A percentile compares a stretch with the other conserved stretches of the same genome.
Conservation (phyloP, 106 monocot species). For the Allium sativum region DNA sequence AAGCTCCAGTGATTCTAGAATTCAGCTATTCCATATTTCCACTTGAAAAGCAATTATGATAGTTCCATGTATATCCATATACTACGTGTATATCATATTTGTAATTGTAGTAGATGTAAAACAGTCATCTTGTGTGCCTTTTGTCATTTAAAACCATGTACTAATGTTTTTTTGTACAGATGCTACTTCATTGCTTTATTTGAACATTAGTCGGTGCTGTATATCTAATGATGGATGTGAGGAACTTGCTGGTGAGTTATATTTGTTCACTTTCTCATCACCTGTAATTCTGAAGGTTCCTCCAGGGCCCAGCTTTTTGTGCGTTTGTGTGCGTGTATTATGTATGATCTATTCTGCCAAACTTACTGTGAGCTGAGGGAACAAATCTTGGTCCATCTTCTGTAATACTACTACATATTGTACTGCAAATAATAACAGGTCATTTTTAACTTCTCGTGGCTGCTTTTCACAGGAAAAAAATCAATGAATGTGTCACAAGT, state of each 20-base stretch:
- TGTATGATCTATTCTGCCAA: no score
- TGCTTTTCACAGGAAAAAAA: no score
- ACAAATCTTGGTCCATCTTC: no score
- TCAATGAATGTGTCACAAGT: no score
- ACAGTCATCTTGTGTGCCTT: background rate
- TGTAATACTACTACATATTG: no score
- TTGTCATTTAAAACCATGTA: background rate
- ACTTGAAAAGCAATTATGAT: background rate
- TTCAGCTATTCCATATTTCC: background rate
- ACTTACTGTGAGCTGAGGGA: no score
- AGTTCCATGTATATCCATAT: background rate
- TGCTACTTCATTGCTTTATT: slow-evolving; percentile 40
- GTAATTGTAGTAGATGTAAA: background rate
- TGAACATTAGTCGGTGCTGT: slow-evolving; percentile 80
- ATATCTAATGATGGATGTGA: slow-evolving; percentile 81
- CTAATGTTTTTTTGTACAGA: slow-evolving; percentile 16
- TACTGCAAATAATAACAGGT: no score
- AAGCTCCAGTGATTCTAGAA: background rate
- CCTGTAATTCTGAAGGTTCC: background rate
- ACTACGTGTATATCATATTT: background rate
- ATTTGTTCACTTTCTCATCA: background rate
- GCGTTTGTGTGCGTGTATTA: no score
- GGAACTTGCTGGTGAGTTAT: slow-evolving; percentile 58
- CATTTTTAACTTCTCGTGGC: no score
- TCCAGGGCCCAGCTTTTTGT: no score